Evolutionary conservation across 1,139 yeast species (phyloP).

Genomic region (Arxiozyma slooffiae): DNA sequence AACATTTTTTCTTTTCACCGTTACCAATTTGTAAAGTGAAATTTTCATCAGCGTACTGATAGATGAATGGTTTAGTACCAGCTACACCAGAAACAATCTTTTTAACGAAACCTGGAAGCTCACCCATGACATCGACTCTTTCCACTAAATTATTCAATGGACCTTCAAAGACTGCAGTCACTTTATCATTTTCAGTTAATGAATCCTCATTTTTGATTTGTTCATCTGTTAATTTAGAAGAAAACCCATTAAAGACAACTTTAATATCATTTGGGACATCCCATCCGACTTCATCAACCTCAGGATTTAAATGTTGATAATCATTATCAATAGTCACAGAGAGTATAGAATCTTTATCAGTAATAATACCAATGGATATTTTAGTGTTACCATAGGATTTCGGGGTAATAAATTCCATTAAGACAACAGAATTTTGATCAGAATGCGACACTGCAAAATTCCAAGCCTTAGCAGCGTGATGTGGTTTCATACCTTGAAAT

Average conservation of each 20-base stretch:
- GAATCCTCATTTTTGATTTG: slow-evolving; percentile 27
- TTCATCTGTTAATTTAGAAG: slow-evolving; percentile 34
- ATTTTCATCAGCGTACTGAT: slow-evolving; percentile 57
- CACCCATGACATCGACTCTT: slow-evolving; percentile 96
- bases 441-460: slow-evolving; percentile 88
- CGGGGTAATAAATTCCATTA: slow-evolving; percentile 96
- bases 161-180: slow-evolving; percentile 42
- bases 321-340: slow-evolving; percentile 59
- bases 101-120: slow-evolving; percentile 88
- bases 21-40: slow-evolving; percentile 31
- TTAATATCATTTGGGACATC: slow-evolving; percentile 64
- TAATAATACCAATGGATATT: slow-evolving; percentile 70
- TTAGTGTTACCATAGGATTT: slow-evolving; percentile 73
- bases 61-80: slow-evolving; percentile 90
- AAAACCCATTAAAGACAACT: slow-evolving; percentile 47
- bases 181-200: slow-evolving; percentile 11
- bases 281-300: slow-evolving; percentile 82
- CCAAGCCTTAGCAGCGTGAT: slow-evolving; percentile 97
- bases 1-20: slow-evolving; percentile 40
- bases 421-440: slow-evolving; percentile 57
- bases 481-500: slow-evolving; percentile 98
- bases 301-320: slow-evolving; percentile 50
- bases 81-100: slow-evolving; percentile 89
- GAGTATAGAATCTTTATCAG: slow-evolving; percentile 53
- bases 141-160: slow-evolving; percentile 54